Percentiles rank a stretch among this genome's conserved stretches.
phyloP scores from a whole-genome alignment of 2,329 filamentous ascomycete species.

The Xylariaceae sp. region DNA sequence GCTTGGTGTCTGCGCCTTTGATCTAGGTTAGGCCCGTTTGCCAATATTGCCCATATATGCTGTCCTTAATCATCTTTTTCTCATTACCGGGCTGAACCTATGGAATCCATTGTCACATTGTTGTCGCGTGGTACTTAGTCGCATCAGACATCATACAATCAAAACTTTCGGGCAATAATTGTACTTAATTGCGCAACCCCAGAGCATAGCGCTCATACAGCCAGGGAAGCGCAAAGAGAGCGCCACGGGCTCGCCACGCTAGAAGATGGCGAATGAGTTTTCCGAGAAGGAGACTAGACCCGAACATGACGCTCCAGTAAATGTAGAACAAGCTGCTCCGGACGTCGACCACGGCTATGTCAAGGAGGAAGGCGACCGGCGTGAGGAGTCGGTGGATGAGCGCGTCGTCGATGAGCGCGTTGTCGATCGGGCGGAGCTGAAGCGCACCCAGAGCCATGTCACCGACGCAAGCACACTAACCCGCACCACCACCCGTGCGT shows the following conservation, averaged over 20 bases:
- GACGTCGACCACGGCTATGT: constrained; percentile 21
- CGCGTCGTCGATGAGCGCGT: constrained; percentile 25
- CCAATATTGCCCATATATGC: no score
- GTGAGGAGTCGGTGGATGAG: constrained; percentile 25
- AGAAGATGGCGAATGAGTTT: constrained; percentile 25
- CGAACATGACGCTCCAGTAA: constrained; percentile 17
- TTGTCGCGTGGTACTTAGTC: background rate
- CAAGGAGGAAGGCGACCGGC: constrained; percentile 26
- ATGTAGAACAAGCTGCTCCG: constrained; percentile 16
- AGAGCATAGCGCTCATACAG: background rate
- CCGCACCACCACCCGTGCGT: constrained; percentile 35
- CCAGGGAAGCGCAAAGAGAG: background rate
- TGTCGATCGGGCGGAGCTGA: constrained; percentile 32
- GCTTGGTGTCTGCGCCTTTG: no score
- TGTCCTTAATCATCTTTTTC: background rate
- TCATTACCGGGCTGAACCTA: no score
- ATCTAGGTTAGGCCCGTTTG: no score
- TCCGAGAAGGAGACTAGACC: constrained; percentile 25
- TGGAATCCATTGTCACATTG: background rate
- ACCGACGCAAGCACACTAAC: constrained; percentile 48
- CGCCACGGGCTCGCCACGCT: constrained; percentile 1
- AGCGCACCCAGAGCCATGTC: constrained; percentile 45
- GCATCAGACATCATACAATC: background rate
- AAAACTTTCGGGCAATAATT: background rate
- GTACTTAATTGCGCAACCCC: background rate